Percentiles rank a stretch among this genome's conserved stretches.
These are phyloP conservation scores for Trichoderma aggressivum DNA, from an alignment of 2,329 filamentous ascomycete genomes.

Conservation along the genomic window DNA sequence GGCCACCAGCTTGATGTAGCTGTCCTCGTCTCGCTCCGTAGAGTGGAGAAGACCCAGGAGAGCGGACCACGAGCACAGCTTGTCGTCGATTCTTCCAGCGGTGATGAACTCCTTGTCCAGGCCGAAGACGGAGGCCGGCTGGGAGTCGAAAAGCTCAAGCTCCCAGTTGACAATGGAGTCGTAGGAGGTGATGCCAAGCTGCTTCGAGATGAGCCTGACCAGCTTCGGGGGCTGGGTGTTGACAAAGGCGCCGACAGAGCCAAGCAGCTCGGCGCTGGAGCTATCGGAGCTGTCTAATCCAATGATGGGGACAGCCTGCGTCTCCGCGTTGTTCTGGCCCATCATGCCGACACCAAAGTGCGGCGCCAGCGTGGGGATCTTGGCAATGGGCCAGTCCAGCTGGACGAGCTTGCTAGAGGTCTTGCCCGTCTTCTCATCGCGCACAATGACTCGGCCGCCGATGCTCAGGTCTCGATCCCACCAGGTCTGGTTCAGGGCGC, in stretches of 20 bases:
- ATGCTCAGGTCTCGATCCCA: constrained; percentile 95
- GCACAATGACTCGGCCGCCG: constrained; percentile 83
- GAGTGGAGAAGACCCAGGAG: constrained; percentile 72
- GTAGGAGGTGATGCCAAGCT: constrained; percentile 70
- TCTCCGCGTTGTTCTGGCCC: constrained; percentile 75
- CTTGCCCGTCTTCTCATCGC: constrained; percentile 68
- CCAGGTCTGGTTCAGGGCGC: constrained; percentile 84
- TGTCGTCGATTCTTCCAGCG: constrained; percentile 93
- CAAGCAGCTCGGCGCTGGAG: constrained; percentile 44
- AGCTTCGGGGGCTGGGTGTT: constrained; percentile 81
- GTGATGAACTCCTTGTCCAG: constrained; percentile 93
- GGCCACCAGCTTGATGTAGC: constrained; percentile 84
- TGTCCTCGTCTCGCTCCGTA: constrained; percentile 52
- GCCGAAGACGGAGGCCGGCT: constrained; percentile 79
- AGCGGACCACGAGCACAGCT: constrained; percentile 92
- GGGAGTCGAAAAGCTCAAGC: constrained; percentile 87
- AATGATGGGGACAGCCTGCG: constrained; percentile 90
- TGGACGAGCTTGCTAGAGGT: constrained; percentile 81
- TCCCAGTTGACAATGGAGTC: constrained; percentile 90
- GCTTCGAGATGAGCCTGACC: constrained; percentile 74
- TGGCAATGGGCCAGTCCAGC: constrained; percentile 89
- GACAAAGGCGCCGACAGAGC: constrained; percentile 67
- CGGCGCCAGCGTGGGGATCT: constrained; percentile 85
- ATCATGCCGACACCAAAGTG: constrained; percentile 81
- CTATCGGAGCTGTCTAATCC: constrained; percentile 73